Conservation (phyloP, 2,329 filamentous ascomycete species). For the Fusarium hostae region DNA sequence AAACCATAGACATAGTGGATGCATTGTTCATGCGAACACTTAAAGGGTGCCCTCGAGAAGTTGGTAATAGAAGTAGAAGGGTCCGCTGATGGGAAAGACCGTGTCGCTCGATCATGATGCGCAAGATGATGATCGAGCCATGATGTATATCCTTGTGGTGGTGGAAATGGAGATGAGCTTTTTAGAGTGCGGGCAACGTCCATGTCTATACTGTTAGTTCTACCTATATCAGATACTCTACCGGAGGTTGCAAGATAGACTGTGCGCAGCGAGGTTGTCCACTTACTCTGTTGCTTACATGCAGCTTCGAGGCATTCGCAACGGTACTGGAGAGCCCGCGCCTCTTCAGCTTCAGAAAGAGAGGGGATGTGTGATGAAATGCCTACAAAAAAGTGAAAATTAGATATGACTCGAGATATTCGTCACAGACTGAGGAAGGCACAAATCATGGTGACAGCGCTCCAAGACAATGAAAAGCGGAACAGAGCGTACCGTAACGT, state of each 20-base stretch:
- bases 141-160: constrained; percentile 59
- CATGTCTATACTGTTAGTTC: constrained; percentile 46
- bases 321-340: constrained; percentile 65
- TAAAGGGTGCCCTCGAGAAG: constrained; percentile 52
- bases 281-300: constrained; percentile 55
- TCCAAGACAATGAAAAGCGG: constrained; percentile 19
- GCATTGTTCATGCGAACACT: constrained; percentile 66
- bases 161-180: constrained; percentile 43
- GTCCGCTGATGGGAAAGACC: constrained; percentile 45
- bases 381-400: constrained; percentile 37
- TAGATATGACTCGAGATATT: constrained; percentile 24
- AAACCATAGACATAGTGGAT: constrained; percentile 70
- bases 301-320: constrained; percentile 68
- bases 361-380: constrained; percentile 52
- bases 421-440: constrained; percentile 6
- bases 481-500: constrained; percentile 57
- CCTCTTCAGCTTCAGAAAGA: constrained; percentile 67
- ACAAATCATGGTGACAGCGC: constrained; percentile 12
- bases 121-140: constrained; percentile 66
- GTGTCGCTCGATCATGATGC: constrained; percentile 60
- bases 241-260: background rate
- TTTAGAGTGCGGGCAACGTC: constrained; percentile 48
- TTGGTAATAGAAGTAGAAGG: constrained; percentile 7
- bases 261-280: background rate
- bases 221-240: background rate